Evolutionary conservation across 2,329 filamentous ascomycete species (phyloP), one percentile per base, ranked within the genome.

Genomic region (Blumeria hordei): DNA sequence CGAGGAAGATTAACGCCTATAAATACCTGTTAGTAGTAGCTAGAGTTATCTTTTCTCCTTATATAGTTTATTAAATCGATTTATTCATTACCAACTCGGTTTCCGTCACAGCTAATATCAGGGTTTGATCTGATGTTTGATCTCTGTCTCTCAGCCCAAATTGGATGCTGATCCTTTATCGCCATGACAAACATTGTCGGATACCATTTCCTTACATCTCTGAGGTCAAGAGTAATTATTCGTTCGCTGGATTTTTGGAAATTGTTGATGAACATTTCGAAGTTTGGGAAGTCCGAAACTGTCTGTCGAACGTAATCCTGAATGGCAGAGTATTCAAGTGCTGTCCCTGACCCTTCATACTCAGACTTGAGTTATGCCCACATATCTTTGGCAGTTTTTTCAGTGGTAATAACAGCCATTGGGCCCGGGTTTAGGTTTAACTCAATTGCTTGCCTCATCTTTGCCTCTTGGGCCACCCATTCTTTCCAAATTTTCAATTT

Each of bases 381-480:
- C 47, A 50, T 50, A 10, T 33, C 45, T 33, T 33, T 50, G 18
- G 45, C 45, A n/a, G 45, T 11, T 33, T 33, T 50, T 28, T 33
- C 45, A 50, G 45, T 50, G 16, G 45, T 8, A 34, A 50, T 50
- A 28, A 50, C 45, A 32, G 45, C 45, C 45, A 50, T 33, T 9
- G 45, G 45, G 18, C 21, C 10, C n/a, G 45, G 21, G 18, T 50
- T 18, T 32, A 50, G 11, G 45, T 50, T 50, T 3, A 51, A 35
- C 32, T 51, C 47, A 51, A 51, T 51, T 21, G 21, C 28, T 35
- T 51, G 47, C 21, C 47, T 51, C 47, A 51, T 51, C 21, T 51
- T 51, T 51, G 32, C 47, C 21, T 51, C 47, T 12, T 51, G 47
- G 16, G 47, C n/a, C 12, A 51, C 32, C 47, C 47, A 50, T 32